Base-by-base conservation (phyloP, 139 green algal species). In the Yamagishiella unicocca region DNA sequence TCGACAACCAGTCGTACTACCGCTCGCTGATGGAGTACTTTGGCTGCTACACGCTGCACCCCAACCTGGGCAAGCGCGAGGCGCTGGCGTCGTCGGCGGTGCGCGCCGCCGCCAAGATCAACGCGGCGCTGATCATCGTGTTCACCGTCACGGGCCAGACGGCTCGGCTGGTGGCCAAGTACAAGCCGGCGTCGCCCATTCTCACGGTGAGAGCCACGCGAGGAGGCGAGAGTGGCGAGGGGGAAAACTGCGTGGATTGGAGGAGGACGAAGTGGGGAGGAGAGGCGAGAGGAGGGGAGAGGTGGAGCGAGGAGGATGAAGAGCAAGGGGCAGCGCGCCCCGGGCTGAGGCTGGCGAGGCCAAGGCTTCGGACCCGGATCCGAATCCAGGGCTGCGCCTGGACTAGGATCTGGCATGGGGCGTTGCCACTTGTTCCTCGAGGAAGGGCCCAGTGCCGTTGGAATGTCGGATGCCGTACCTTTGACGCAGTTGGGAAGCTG, bases 121-220 rank as follows among this genome's bases (percentile, higher is more conserved):
- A 93, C 8, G 96, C 96, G 0, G 91, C 91, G 4, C 83, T 98
- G 55, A 97, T 98, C 68, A 93, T 99, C 10, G 95, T 95, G 27
- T 97, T 98, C 91, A 95, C 95, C 19, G 90, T 95, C 37, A 96
- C 93, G 17, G 96, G 96, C 82, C 90, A 94, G 84, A 98, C 95
- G 27, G 94, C 95, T 0, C 89, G 89, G 71, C 90, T 98, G 78
- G 87, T 98, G 62, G 91, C 96, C 82, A 98, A 98, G 93, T 98
- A 97, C 94, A 92, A 95, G 64, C 94, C 95, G 0, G 79, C 89
- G 42, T 95, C 95, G 90, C 95, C 95, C 58, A 93, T 96, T 78
- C 88, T 96, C 22, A 93, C 93, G 61, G 92, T 94, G 33, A 77
- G 66, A 0, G 12, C n/a, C n/a, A n/a, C n/a, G n/a, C n/a, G n/a